Evolutionary conservation across 352 stramenopile species (phyloP), one percentile per base, ranked within the genome.

Genomic region (Pythium dissimile): DNA sequence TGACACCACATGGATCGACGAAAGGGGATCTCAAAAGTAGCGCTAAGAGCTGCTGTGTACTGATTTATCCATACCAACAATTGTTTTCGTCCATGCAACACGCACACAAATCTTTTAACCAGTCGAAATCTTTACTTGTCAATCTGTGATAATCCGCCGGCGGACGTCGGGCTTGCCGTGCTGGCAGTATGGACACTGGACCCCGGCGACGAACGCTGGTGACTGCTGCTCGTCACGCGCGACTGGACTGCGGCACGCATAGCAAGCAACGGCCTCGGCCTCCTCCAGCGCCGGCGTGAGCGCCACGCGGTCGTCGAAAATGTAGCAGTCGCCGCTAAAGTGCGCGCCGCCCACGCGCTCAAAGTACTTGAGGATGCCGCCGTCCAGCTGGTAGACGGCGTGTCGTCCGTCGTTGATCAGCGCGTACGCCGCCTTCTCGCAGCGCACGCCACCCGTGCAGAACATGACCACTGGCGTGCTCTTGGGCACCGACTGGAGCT

Each of bases 381-480:
- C 81, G 26, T 92, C 77, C 11, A 92, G 66, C 37, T 92, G 81
- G 51, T 86, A 90, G 15, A 90, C 80, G 16, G 76, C 53, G 43
- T 73, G 65, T 63, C 76, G 62, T 0, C 80, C 80, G 12, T 80
- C 70, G n/a, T 81, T 65, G 1, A 82, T 55, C 44, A 90, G 66
- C 12, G 71, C 72, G 58, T 85, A 86, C 32, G 80, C 83, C 4
- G 80, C 80, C 54, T 90, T 90, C 46, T 90, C 80, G 45, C 77
- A 90, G 11, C 80, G 77, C 41, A 90, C 80, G 28, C 80, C 80
- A 31, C 80, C 80, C 20, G 80, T 90, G 63, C 80, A 88, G 55
- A 88, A 90, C 80, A 90, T 90, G 7, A 90, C 77, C n/a, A 90
- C 77, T 2, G 77, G 73, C 26, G 84, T 88, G 23, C 87, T 74